Percentiles rank a stretch among this genome's conserved stretches.
phyloP scores from a whole-genome alignment of 805 yeast genomes.

The Groenewaldozyma salmanticensis region DNA sequence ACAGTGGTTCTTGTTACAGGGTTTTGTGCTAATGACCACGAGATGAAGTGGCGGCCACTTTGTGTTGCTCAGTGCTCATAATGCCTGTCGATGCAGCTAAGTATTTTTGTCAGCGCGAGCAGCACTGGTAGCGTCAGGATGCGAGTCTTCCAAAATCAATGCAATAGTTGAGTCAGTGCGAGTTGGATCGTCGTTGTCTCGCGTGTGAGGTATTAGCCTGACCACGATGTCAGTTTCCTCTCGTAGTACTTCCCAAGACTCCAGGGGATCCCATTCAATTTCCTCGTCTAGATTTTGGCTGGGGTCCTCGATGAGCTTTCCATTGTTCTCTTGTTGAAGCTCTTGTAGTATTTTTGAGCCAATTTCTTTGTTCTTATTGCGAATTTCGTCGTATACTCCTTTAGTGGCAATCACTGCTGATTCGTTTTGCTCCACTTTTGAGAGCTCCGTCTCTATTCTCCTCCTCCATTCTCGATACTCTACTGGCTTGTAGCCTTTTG shows the following conservation, averaged over 20 bases:
- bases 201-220: slow-evolving; percentile 22
- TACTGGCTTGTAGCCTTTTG: slow-evolving; percentile 47
- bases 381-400: slow-evolving; percentile 12
- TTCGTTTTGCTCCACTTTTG: slow-evolving; percentile 13
- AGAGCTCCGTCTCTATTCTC: slow-evolving; percentile 16
- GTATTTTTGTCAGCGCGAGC: neutral
- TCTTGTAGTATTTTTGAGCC: slow-evolving; percentile 9
- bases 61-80: neutral
- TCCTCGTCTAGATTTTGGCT: slow-evolving; percentile 7
- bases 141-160: neutral
- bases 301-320: slow-evolving; percentile 6
- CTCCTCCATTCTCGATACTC: slow-evolving; percentile 22
- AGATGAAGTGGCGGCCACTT: neutral
- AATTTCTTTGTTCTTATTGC: slow-evolving; percentile 11
- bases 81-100: neutral
- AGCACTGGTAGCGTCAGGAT: neutral
- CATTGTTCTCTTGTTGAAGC: slow-evolving; percentile 9
- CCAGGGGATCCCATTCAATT: slow-evolving; percentile 16
- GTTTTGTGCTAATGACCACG: too few relatives aligned
- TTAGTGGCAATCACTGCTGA: slow-evolving; percentile 8
- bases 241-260: slow-evolving; percentile 16
- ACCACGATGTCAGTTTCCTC: slow-evolving; percentile 19
- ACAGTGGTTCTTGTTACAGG: neutral
- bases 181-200: slow-evolving; percentile 24
- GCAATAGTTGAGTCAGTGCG: neutral